These are phyloP conservation scores for Cylindrotheca fusiformis DNA, from an alignment of 108 stramenopile genomes.

Conservation along the genomic window DNA sequence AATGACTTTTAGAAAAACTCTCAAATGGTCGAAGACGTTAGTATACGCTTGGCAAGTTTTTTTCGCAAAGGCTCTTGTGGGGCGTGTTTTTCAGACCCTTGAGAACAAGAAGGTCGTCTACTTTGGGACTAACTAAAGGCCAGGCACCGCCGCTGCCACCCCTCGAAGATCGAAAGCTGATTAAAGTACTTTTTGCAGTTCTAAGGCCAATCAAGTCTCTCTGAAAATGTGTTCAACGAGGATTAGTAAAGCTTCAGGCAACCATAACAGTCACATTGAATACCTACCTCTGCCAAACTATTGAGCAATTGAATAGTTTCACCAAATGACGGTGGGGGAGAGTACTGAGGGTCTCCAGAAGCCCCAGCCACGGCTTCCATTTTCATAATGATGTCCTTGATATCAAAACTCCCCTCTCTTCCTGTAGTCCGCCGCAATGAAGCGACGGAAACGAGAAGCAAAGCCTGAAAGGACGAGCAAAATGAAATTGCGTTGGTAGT, in stretches of 20 bases:
- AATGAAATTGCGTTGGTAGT: conserved; percentile 46
- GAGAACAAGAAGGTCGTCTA: conserved; percentile 57
- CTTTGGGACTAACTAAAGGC: conserved; percentile 52
- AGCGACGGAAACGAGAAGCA: conserved; percentile 68
- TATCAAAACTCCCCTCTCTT: conserved; percentile 57
- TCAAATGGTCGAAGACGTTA: no score
- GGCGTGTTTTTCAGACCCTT: conserved; percentile 49
- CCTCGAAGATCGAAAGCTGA: conserved; percentile 31
- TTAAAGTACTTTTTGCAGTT: conserved; percentile 33
- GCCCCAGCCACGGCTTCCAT: conserved; percentile 69
- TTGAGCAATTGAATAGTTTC: conserved; percentile 49
- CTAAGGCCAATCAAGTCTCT: conserved; percentile 42
- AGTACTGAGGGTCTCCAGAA: conserved; percentile 56
- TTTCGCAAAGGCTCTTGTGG: conserved; percentile 15
- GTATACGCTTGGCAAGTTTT: conserved; percentile 10
- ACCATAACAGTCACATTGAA: no score
- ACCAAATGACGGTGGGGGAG: conserved; percentile 55
- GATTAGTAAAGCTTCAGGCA: neutral
- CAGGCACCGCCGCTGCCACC: conserved; percentile 61
- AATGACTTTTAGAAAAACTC: no score
- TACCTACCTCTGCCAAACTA: conserved; percentile 56
- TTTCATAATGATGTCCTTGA: conserved; percentile 70
- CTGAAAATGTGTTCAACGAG: conserved; percentile 14
- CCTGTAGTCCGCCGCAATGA: conserved; percentile 50
- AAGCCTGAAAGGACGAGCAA: conserved; percentile 64